A percentile compares a stretch with the other conserved stretches of the same genome.
These are phyloP conservation scores for Parathielavia hyrcaniae DNA, from an alignment of 495 filamentous ascomycete species.

Conservation along the genomic window DNA sequence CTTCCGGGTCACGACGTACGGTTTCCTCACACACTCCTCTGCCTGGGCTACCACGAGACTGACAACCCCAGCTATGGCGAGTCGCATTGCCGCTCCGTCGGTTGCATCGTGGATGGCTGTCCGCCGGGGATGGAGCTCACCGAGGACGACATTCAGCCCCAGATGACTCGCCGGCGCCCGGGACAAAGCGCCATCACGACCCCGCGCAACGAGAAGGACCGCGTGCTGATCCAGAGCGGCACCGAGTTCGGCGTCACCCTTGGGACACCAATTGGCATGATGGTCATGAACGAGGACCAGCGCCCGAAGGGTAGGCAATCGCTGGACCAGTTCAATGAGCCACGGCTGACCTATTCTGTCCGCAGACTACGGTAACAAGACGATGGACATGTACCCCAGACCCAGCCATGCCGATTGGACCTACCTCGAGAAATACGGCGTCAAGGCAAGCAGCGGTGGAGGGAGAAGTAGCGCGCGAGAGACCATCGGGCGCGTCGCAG, in stretches of 20 bases:
- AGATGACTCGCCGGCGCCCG: conserved; percentile 84
- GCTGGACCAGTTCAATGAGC: too few species aligned
- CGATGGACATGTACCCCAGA: conserved; percentile 86
- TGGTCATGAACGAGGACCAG: conserved; percentile 89
- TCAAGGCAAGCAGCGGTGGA: conserved; percentile 88
- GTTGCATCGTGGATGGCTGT: conserved; percentile 80
- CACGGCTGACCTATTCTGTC: background rate
- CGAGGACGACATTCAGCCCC: conserved; percentile 87
- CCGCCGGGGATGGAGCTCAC: conserved; percentile 86
- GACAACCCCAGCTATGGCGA: conserved; percentile 64
- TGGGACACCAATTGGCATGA: conserved; percentile 83
- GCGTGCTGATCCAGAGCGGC: conserved; percentile 87
- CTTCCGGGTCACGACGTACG: conserved; percentile 81
- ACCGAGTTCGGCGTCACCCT: conserved; percentile 89
- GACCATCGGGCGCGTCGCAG: conserved; percentile 89
- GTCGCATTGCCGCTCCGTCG: conserved; percentile 85
- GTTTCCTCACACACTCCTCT: background rate
- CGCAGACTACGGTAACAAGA: conserved; percentile 79
- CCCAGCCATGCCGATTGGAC: conserved; percentile 96
- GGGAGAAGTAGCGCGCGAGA: conserved; percentile 89
- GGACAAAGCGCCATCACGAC: conserved; percentile 89
- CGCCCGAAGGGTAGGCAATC: conserved; percentile 56
- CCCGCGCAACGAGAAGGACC: conserved; percentile 87
- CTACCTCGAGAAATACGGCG: conserved; percentile 94
- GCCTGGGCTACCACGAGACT: conserved; percentile 7